These are phyloP conservation scores for Penicillium tannophilum DNA, from an alignment of 495 filamentous ascomycete genomes.

Conservation along the genomic window DNA sequence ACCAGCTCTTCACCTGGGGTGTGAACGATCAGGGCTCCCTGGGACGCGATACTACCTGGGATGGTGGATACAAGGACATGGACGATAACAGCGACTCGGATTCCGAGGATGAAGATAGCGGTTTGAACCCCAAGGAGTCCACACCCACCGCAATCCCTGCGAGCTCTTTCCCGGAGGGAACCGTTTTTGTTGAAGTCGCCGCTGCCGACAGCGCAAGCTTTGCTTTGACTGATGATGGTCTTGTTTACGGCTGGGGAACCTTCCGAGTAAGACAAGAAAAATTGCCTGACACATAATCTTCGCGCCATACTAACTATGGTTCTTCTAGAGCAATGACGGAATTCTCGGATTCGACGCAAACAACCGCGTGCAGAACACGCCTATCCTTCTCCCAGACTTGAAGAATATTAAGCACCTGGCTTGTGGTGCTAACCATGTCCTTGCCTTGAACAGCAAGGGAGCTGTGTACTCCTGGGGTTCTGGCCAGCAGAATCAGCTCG, in stretches of 20 bases:
- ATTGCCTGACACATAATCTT: conserved; percentile 1
- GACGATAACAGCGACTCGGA: conserved; percentile 55
- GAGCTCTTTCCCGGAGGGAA: conserved; percentile 53
- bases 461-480: conserved; percentile 64
- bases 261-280: conserved; percentile 56
- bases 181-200: conserved; percentile 60
- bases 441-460: conserved; percentile 59
- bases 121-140: conserved; percentile 62
- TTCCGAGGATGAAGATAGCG: conserved; percentile 56
- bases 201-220: conserved; percentile 67
- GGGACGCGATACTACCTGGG: conserved; percentile 62
- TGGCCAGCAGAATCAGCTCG: conserved; percentile 65
- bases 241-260: conserved; percentile 73
- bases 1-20: conserved; percentile 66
- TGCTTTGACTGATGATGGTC: conserved; percentile 65
- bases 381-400: conserved; percentile 51
- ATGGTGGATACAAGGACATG: conserved; percentile 65
- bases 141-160: conserved; percentile 59
- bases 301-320: conserved; percentile 21
- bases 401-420: conserved; percentile 59
- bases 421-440: conserved; percentile 63
- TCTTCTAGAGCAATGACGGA: conserved; percentile 55
- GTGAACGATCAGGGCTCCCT: conserved; percentile 70
- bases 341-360: conserved; percentile 55
- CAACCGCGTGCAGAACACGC: conserved; percentile 47